Evolutionary conservation across 306 rosid genomes (phyloP).

Genomic region (Castanospermum australe): DNA sequence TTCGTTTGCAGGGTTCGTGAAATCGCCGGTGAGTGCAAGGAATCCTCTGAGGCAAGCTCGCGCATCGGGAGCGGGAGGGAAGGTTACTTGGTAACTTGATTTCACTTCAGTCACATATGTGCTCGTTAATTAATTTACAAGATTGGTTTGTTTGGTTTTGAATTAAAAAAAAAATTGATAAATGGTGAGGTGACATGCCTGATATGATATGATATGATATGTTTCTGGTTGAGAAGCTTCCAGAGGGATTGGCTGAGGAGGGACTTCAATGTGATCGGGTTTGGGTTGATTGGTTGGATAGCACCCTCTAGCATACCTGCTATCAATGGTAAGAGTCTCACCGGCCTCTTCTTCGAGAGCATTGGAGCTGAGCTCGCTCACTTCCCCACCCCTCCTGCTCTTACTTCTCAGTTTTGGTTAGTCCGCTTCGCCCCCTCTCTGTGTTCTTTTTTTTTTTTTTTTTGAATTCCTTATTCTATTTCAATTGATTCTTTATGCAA

Average conservation of each 20-base stretch:
- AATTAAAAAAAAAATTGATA: not conserved
- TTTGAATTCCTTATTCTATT: not conserved
- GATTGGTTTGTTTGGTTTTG: not conserved
- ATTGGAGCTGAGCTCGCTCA: slow-evolving; percentile 91
- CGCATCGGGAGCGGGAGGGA: slow-evolving; percentile 62
- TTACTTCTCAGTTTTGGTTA: slow-evolving; percentile 77
- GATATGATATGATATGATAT: not conserved
- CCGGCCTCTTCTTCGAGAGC: slow-evolving; percentile 91
- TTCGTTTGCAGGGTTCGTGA: slow-evolving; percentile 57
- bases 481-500: not conserved
- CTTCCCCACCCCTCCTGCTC: slow-evolving; percentile 90
- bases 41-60: slow-evolving; percentile 59
- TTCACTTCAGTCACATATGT: too few relatives aligned
- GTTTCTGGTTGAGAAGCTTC: slow-evolving; percentile 43
- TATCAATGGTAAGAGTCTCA: slow-evolving; percentile 81
- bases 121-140: too few relatives aligned
- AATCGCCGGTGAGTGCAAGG: slow-evolving; percentile 42
- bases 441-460: not conserved
- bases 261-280: slow-evolving; percentile 87
- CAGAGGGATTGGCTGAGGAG: slow-evolving; percentile 79
- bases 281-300: slow-evolving; percentile 91
- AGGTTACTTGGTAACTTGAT: slow-evolving; percentile 60
- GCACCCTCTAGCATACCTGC: slow-evolving; percentile 90
- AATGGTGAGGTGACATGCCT: not conserved
- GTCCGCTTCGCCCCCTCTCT: not conserved